A percentile compares a stretch with the other conserved stretches of the same genome.
These are phyloP conservation scores for Zygosaccharomyces gambellarensis DNA, from an alignment of 805 yeast species.

Conservation along the genomic window DNA sequence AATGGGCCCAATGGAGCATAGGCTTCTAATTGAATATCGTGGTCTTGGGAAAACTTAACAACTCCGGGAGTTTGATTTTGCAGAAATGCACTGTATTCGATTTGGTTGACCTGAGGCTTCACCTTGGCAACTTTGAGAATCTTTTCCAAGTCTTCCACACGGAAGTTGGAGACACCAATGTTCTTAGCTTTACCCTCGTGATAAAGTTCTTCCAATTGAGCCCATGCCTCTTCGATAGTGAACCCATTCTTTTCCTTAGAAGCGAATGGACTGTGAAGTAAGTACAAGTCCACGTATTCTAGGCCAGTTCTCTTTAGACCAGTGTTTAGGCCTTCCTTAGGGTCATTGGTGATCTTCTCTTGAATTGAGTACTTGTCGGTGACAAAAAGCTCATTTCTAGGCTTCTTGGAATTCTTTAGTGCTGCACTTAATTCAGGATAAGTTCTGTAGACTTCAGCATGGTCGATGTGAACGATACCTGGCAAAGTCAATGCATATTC, in stretches of 20 bases:
- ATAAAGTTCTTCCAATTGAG: constrained; percentile 43
- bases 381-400: constrained; percentile 48
- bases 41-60: constrained; percentile 44
- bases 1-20: constrained; percentile 67
- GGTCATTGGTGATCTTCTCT: constrained; percentile 30
- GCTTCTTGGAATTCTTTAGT: constrained; percentile 36
- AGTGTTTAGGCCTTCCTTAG: constrained; percentile 39
- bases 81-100: constrained; percentile 60
- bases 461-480: constrained; percentile 54
- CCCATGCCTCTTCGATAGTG: constrained; percentile 48
- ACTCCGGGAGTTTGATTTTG: constrained; percentile 64
- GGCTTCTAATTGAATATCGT: constrained; percentile 55
- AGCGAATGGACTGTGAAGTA: constrained; percentile 45
- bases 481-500: constrained; percentile 35
- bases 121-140: constrained; percentile 38
- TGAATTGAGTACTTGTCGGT: constrained; percentile 47
- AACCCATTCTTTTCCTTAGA: constrained; percentile 36
- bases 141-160: constrained; percentile 42
- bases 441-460: constrained; percentile 54
- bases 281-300: constrained; percentile 49
- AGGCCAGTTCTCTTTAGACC: constrained; percentile 39
- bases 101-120: constrained; percentile 56
- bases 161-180: constrained; percentile 61
- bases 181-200: constrained; percentile 51
- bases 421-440: constrained; percentile 52